Percentiles rank a stretch among this genome's conserved stretches.
These are phyloP conservation scores for Ogataea nonfermentans DNA, from an alignment of 805 yeast genomes.

Conservation along the genomic window DNA sequence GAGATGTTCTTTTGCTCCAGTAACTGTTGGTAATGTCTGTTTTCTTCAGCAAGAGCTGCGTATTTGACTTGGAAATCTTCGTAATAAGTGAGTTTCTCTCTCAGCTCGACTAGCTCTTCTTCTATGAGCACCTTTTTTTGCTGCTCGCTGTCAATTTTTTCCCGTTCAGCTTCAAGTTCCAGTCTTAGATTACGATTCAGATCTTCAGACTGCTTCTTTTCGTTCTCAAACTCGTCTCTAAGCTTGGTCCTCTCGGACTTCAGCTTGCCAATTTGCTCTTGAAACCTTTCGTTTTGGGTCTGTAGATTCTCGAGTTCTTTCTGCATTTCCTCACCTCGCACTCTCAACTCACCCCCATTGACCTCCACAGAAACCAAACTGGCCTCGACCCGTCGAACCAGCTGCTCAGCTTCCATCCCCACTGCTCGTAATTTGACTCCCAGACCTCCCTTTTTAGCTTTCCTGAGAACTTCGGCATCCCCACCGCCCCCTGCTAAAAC, in stretches of 20 bases:
- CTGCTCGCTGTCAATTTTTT: background rate
- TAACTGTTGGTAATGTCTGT: too few species aligned
- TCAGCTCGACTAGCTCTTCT: background rate
- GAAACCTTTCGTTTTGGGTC: background rate
- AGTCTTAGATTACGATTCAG: too few species aligned
- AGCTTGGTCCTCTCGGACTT: background rate
- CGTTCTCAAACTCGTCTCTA: background rate
- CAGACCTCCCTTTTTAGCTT: conserved; percentile 4
- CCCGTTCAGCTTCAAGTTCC: background rate
- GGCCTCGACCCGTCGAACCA: conserved; percentile 4
- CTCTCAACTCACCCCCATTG: conserved; percentile 13
- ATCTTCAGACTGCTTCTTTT: background rate
- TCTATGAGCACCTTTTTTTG: background rate
- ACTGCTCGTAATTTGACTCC: conserved; percentile 3
- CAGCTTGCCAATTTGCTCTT: background rate
- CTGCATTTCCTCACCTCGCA: background rate
- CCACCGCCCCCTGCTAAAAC: conserved; percentile 4
- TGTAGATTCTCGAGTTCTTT: background rate
- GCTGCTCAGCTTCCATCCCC: conserved; percentile 5
- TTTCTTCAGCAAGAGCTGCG: too few species aligned
- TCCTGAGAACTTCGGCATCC: background rate
- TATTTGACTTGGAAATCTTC: too few species aligned
- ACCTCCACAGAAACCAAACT: conserved; percentile 14
- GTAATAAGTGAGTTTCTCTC: background rate
- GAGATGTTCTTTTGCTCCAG: too few species aligned